phyloP scores from a whole-genome alignment of 345 rosid genomes.

The Acer saccharum region DNA sequence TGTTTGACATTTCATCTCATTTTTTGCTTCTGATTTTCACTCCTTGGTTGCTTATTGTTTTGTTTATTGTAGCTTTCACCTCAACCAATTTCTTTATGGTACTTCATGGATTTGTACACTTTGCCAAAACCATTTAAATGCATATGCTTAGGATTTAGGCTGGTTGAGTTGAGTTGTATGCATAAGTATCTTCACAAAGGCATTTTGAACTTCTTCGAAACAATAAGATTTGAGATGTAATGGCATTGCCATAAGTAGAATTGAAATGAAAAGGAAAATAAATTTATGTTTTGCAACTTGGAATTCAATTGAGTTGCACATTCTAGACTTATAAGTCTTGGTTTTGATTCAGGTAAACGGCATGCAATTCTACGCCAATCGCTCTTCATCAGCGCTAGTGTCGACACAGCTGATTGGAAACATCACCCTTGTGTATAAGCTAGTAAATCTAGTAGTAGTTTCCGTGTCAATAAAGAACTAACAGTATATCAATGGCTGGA shows the following conservation, averaged over 20 bases:
- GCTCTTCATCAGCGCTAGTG: slow-evolving; percentile 7
- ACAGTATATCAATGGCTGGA: neutral
- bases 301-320: neutral
- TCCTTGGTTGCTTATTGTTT: neutral
- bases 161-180: neutral
- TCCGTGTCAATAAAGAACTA: slow-evolving; percentile 19
- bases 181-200: neutral
- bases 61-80: neutral
- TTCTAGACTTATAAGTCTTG: no score
- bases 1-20: neutral
- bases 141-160: neutral
- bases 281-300: neutral
- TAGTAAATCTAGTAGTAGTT: slow-evolving; percentile 2
- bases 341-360: slow-evolving; percentile 11
- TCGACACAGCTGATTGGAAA: slow-evolving; percentile 6
- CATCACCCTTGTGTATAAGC: slow-evolving; percentile 10
- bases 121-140: neutral
- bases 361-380: neutral
- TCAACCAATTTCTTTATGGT: neutral
- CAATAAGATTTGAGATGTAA: neutral
- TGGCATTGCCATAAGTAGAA: neutral
- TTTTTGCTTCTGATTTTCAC: neutral
- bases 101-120: neutral
- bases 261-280: no score
- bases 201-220: no score